Evolutionary conservation across 75 land plant genomes (phyloP), one percentile per base, ranked within the genome.

Genomic region (Ceratopteris richardii): DNA sequence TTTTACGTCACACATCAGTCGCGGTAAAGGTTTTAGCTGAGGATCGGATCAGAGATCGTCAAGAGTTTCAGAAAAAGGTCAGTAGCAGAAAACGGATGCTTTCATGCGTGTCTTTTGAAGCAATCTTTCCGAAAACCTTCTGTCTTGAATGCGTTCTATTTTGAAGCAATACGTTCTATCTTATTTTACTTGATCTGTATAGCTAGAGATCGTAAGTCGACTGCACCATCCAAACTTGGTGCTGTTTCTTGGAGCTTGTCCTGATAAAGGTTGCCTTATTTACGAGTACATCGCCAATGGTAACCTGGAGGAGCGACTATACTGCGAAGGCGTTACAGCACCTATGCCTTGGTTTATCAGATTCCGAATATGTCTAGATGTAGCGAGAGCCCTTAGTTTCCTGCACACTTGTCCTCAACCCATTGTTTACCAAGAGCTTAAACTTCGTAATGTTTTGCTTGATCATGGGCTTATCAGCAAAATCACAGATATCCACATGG

Each of bases 261-360:
- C 88, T 13, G 87, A 87, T 44, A 56, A 16, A 36, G 72, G 80
- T 29, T 84, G 84, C 53, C 51, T 87, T 20, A 76, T 87, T 2
- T 87, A 87, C 63, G 92, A 87, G 54, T 80, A 75, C 67, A 51
- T 87, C 84, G 78, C 76, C 52, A 83, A 87, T 60, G 87, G 84
- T 41, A 80, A 70, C 65, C 56, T 87, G 29, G 82, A 87, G 19
- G 82, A 84, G 1, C 61, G 66, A 22, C 64, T 87, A 22, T 69
- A 72, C 37, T 44, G 46, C 48, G 44, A 28, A 24, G 58, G 70
- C 23, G 60, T 55, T 17, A 69, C 63, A 43, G 72, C 64, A 24
- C 75, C 89, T 14, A 74, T 88, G 48, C 73, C 93, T 27, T 88
- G 93, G 89, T 51, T 21, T 36, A 61, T 50, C 23, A 59, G 93